Percentiles rank a stretch among this genome's conserved stretches.
Conservation (phyloP, 2,329 filamentous ascomycete species). For the Lecanicillium sp. region DNA sequence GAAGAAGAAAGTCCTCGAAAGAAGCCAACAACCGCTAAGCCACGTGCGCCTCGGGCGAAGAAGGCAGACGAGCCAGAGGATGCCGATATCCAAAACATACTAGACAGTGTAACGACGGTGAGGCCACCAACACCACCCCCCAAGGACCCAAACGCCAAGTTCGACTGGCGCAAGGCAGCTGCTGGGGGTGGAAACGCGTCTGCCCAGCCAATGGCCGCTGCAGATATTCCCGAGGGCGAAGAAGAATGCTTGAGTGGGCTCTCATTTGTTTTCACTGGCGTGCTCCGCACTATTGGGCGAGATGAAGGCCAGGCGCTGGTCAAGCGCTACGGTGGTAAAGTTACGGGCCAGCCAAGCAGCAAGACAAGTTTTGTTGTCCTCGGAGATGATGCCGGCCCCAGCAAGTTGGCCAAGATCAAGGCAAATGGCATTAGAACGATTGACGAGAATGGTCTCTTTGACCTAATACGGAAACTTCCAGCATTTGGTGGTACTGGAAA, state of each 20-base stretch:
- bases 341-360: slow-evolving; percentile 75
- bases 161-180: slow-evolving; percentile 63
- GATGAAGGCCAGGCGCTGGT: slow-evolving; percentile 81
- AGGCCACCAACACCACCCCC: slow-evolving; percentile 77
- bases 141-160: slow-evolving; percentile 63
- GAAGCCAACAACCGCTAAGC: slow-evolving; percentile 49
- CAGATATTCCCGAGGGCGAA: slow-evolving; percentile 71
- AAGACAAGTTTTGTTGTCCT: slow-evolving; percentile 94
- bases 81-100: slow-evolving; percentile 67
- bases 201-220: slow-evolving; percentile 52
- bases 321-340: slow-evolving; percentile 90
- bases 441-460: slow-evolving; percentile 85
- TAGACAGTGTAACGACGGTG: slow-evolving; percentile 80
- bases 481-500: slow-evolving; percentile 82
- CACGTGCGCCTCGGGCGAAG: slow-evolving; percentile 52
- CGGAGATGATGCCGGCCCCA: slow-evolving; percentile 84
- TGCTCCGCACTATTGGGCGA: slow-evolving; percentile 71
- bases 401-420: slow-evolving; percentile 81
- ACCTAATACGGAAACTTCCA: slow-evolving; percentile 72
- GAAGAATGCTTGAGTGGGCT: slow-evolving; percentile 87
- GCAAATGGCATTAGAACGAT: slow-evolving; percentile 81
- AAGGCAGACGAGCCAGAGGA: slow-evolving; percentile 61
- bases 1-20: slow-evolving; percentile 55
- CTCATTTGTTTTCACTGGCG: slow-evolving; percentile 90
- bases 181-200: slow-evolving; percentile 53